Percentiles rank a stretch among this genome's conserved stretches.
Evolutionary conservation across 2,329 filamentous ascomycete species (phyloP).

Genomic region (Bipolaris bicolor): DNA sequence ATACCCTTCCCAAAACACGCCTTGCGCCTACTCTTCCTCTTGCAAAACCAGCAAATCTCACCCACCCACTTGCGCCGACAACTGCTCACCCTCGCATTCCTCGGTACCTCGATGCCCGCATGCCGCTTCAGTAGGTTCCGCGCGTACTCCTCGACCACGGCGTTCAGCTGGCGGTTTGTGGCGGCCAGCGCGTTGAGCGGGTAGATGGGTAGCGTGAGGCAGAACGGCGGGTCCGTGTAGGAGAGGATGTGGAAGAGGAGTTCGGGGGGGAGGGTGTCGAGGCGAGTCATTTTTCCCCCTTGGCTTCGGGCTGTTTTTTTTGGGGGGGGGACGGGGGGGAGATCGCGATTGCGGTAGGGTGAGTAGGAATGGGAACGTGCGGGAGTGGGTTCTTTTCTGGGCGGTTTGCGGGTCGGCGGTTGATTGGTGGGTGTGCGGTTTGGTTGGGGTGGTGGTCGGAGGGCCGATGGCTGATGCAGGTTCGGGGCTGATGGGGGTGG

Average conservation of each 20-base stretch:
- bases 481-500: too few species aligned
- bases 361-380: too few species aligned
- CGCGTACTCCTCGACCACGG: slow-evolving; percentile 39
- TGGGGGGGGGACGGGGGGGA: too few species aligned
- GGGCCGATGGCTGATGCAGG: too few species aligned
- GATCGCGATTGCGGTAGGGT: too few species aligned
- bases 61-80: slow-evolving; percentile 36
- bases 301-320: too few species aligned
- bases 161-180: slow-evolving; percentile 31
- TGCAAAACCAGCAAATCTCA: slow-evolving; percentile 37
- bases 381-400: too few species aligned
- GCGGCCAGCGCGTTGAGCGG: slow-evolving; percentile 34
- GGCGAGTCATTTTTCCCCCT: slow-evolving; percentile 18
- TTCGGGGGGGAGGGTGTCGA: slow-evolving; percentile 36
- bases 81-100: slow-evolving; percentile 19
- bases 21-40: slow-evolving; percentile 29
- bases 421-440: too few species aligned
- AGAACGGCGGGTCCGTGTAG: slow-evolving; percentile 21
- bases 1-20: slow-evolving; percentile 32
- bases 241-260: slow-evolving; percentile 39
- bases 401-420: too few species aligned
- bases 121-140: slow-evolving; percentile 35
- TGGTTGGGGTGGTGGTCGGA: too few species aligned
- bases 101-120: slow-evolving; percentile 25
- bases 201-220: slow-evolving; percentile 10